Evolutionary conservation across 1,284 basidiomycete species (phyloP), one percentile per base, ranked within the genome.

Genomic region (Pyrrhoderma lamaoense): DNA sequence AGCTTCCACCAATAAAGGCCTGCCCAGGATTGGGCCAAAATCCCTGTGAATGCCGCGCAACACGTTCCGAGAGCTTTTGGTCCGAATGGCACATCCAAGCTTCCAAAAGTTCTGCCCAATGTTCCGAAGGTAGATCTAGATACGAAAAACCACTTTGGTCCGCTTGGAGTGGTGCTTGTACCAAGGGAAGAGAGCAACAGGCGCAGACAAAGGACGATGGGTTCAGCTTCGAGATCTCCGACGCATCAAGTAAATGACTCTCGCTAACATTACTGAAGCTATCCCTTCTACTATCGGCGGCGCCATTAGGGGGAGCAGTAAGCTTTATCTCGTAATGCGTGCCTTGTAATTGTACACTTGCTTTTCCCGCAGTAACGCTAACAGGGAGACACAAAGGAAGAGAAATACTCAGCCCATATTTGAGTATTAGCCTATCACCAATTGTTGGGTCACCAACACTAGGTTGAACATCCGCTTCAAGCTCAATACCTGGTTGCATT

Each of bases 1-100:
- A 94, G 57, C 87, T 88, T 14, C 87, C 88, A 1, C 91, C 92
- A 23, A 94, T 88, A 31, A 94, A 74, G 1, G 82, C 87, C 56
- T 88, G 79, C 1, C 78, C 76, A 22, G 63, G 61, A 1, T 70
- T 67, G 0, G 93, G 93, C 86, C 89, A 92, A 64, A 94, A 91
- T 0, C 85, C 89, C 34, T 75, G 70, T 58, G 74, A 76, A 57
- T 80, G 77, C 56, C 78, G 73, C 42, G 79, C 70, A 3, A 91
- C 75, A 14, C 84, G 75, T 21, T 85, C 82, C 51, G 85, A 77
- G 44, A 93, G 69, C 27, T 77, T 80, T 67, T 95, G 93, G 62
- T 96, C 93, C 18, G 82, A 69, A 67, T 98, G 95, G 62, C 94
- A 98, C 89, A 99, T 94, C 94, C 94, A 98, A 2, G 92, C 87